Percentiles rank a stretch among this genome's conserved stretches.
Evolutionary conservation across 257 asterid species (phyloP).

Genomic region (Nicotiana undulata): DNA sequence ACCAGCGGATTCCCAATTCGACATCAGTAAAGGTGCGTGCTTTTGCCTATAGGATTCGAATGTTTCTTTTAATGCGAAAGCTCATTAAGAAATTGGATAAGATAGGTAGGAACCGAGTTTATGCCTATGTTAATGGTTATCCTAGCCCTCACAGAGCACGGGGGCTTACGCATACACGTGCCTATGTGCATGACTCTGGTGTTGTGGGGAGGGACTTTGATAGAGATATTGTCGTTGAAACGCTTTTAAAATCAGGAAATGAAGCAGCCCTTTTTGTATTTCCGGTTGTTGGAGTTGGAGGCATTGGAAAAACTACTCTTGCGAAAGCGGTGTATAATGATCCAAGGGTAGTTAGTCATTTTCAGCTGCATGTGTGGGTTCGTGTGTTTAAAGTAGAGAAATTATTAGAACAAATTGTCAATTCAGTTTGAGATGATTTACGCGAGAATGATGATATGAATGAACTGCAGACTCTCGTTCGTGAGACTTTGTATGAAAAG

Average conservation of each 20-base stretch:
- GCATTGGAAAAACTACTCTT: constrained; percentile 30
- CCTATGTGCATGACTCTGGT: constrained; percentile 7
- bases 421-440: background rate
- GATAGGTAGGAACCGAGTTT: background rate
- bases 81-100: background rate
- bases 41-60: background rate
- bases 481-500: constrained; percentile 14
- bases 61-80: background rate
- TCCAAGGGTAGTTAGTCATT: constrained; percentile 6
- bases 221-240: constrained; percentile 9
- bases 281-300: constrained; percentile 28
- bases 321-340: constrained; percentile 22
- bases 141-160: background rate
- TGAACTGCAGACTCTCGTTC: constrained; percentile 10
- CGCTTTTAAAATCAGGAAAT: background rate
- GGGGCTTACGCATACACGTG: background rate
- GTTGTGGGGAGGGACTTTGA: constrained; percentile 14
- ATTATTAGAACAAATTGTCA: constrained; percentile 15
- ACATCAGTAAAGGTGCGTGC: background rate
- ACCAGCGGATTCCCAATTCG: background rate
- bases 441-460: constrained; percentile 10
- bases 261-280: constrained; percentile 12
- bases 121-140: background rate
- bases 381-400: constrained; percentile 13
- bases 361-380: constrained; percentile 27